Evolutionary conservation across 768 basidiomycete genomes (phyloP).

Genomic region (Mrakia gelida): DNA sequence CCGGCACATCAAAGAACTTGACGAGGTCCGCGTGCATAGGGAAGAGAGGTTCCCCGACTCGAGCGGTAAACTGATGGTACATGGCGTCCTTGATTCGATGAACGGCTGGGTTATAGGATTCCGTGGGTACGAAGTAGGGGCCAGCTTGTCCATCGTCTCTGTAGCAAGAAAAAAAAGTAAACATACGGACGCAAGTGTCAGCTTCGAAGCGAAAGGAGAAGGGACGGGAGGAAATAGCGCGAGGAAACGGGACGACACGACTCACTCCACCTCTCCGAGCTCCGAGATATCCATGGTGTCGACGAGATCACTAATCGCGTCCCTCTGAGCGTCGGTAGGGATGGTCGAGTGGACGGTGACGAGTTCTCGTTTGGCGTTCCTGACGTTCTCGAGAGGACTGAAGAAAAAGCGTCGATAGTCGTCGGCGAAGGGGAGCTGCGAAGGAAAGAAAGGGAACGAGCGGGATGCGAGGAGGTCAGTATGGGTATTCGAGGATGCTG

Average conservation of each 20-base stretch:
- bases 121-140: constrained; percentile 71
- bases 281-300: constrained; percentile 82
- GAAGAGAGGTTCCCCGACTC: constrained; percentile 68
- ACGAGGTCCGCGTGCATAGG: constrained; percentile 79
- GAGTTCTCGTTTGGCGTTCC: constrained; percentile 68
- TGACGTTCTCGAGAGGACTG: constrained; percentile 66
- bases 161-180: not conserved
- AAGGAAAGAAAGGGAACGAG: constrained; percentile 9
- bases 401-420: constrained; percentile 86
- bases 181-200: no score
- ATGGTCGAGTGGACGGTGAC: constrained; percentile 74
- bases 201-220: not conserved
- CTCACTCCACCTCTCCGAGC: constrained; percentile 68
- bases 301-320: constrained; percentile 82
- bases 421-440: constrained; percentile 89
- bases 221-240: not conserved
- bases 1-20: constrained; percentile 79
- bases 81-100: constrained; percentile 91
- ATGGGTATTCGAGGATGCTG: not conserved
- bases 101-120: constrained; percentile 82
- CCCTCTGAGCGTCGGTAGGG: constrained; percentile 69
- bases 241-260: constrained; percentile 7
- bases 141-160: constrained; percentile 37
- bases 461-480: no score
- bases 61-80: constrained; percentile 68